Percentiles rank a stretch among this genome's conserved stretches.
These are phyloP conservation scores for Pleodorina starrii DNA, from an alignment of 139 green algal genomes.

Conservation along the genomic window DNA sequence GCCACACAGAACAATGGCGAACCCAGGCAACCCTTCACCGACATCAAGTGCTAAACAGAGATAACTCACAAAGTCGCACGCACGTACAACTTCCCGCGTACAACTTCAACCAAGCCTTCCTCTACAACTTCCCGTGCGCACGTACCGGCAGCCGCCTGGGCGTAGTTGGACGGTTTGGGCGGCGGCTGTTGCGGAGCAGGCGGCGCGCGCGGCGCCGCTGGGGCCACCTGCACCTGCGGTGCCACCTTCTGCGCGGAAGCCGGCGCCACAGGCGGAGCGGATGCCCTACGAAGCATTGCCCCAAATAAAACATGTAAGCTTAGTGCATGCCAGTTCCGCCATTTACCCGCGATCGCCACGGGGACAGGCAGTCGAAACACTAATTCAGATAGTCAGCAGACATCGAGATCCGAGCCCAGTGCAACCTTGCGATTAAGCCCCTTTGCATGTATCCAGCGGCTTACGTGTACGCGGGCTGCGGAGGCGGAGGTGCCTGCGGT, in stretches of 20 bases:
- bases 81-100: no score
- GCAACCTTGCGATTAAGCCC: no score
- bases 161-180: constrained; percentile 51
- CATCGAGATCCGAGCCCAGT: no score
- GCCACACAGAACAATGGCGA: no score
- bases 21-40: no score
- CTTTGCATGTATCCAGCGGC: not conserved
- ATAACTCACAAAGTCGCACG: no score
- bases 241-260: constrained; percentile 41
- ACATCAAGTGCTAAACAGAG: no score
- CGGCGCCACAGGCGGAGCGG: not conserved
- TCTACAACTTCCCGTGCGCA: not conserved
- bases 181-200: constrained; percentile 39
- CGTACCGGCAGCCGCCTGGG: constrained; percentile 49
- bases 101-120: not conserved
- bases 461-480: constrained; percentile 37
- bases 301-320: not conserved
- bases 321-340: no score
- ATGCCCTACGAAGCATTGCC: not conserved
- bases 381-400: no score
- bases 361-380: no score
- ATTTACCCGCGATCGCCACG: no score
- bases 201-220: constrained; percentile 12
- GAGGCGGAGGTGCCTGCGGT: constrained; percentile 17
- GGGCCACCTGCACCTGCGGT: constrained; percentile 44